phyloP scores from a whole-genome alignment of 805 yeast species.

The Saitoella complicata region DNA sequence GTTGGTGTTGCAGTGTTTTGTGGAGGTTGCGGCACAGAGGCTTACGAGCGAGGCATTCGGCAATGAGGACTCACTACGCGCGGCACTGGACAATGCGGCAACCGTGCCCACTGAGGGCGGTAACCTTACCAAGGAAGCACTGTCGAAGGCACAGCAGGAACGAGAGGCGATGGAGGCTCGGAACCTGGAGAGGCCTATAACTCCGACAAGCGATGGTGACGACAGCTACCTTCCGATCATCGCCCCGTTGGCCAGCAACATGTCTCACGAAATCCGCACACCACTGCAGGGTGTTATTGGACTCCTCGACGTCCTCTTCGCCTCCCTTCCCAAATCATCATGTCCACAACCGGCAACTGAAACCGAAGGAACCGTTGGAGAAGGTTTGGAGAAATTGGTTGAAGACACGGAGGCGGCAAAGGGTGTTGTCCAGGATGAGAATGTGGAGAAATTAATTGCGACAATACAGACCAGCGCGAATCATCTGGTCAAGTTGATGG shows the following conservation, averaged over 20 bases:
- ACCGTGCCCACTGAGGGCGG: background rate
- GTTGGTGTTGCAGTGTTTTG: background rate
- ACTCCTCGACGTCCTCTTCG: constrained; percentile 78
- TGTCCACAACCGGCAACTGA: too few relatives aligned
- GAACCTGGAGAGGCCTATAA: background rate
- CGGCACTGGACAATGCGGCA: background rate
- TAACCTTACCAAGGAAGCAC: background rate
- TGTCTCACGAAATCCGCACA: constrained; percentile 76
- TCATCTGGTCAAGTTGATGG: too few relatives aligned
- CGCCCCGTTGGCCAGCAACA: constrained; percentile 26
- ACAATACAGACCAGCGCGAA: too few relatives aligned
- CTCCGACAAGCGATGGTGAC: background rate
- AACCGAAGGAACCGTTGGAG: too few relatives aligned
- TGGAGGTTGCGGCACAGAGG: background rate
- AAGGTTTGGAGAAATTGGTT: too few relatives aligned
- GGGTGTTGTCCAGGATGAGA: too few relatives aligned
- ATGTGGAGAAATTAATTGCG: too few relatives aligned
- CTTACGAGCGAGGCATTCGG: background rate
- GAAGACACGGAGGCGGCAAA: too few relatives aligned
- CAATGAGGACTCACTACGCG: background rate
- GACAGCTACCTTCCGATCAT: background rate
- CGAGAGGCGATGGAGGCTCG: background rate
- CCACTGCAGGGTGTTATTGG: constrained; percentile 90
- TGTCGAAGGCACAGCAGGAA: background rate
- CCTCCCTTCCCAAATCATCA: constrained; percentile 27